phyloP scores from a whole-genome alignment of 169 alveolate genomes.

The Cryptosporidium tyzzeri region DNA sequence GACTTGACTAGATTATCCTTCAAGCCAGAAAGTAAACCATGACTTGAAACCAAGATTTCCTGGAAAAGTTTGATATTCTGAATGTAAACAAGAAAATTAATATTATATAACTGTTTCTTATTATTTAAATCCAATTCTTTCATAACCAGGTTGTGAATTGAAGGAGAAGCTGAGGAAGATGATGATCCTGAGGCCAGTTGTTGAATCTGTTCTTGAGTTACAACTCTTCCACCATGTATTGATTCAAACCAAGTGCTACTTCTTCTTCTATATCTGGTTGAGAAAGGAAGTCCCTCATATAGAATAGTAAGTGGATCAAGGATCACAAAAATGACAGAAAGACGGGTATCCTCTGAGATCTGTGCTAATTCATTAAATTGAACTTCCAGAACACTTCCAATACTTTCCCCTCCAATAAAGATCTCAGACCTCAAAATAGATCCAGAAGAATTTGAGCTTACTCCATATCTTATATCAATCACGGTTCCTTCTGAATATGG shows the following conservation, averaged over 20 bases:
- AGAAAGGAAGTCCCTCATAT: conserved; percentile 86
- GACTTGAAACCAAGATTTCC: conserved; percentile 39
- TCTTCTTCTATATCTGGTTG: conserved; percentile 78
- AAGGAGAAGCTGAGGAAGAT: neutral
- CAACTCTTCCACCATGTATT: conserved; percentile 29
- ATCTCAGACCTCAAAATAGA: conserved; percentile 86
- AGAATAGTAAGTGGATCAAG: conserved; percentile 85
- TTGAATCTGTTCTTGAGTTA: conserved; percentile 22
- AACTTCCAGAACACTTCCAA: conserved; percentile 92
- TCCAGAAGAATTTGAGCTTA: conserved; percentile 66
- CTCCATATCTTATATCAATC: conserved; percentile 70
- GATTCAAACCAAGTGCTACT: conserved; percentile 75
- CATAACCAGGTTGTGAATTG: neutral
- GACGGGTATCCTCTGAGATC: conserved; percentile 85
- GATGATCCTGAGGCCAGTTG: neutral
- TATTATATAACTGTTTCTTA: conserved; percentile 2
- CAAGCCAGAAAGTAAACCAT: neutral
- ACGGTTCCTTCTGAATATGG: conserved; percentile 64
- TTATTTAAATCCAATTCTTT: conserved; percentile 3
- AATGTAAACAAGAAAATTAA: conserved; percentile 1
- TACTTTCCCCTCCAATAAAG: conserved; percentile 90
- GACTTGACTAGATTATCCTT: conserved; percentile 34
- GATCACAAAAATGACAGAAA: conserved; percentile 89
- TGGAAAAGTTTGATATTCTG: conserved; percentile 68
- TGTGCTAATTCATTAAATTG: conserved; percentile 89